phyloP scores from a whole-genome alignment of 352 stramenopile genomes.

The Phytophthora cactorum region DNA sequence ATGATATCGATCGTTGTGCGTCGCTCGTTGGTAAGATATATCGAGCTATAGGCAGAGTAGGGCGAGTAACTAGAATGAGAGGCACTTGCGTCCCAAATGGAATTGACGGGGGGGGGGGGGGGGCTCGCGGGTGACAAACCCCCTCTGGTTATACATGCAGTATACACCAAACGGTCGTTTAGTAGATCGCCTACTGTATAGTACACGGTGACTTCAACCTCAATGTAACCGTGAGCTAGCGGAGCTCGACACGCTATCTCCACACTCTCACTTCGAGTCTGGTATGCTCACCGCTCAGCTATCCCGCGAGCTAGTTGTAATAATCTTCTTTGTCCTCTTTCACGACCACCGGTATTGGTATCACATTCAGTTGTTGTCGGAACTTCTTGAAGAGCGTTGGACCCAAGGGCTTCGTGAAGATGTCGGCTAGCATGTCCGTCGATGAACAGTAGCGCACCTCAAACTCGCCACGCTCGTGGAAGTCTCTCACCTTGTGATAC shows the following conservation, averaged over 20 bases:
- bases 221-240: neutral
- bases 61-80: too few species aligned
- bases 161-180: too few species aligned
- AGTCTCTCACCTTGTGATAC: neutral
- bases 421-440: too few species aligned
- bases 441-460: neutral
- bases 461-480: neutral
- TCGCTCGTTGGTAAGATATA: too few species aligned
- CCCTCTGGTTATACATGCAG: too few species aligned
- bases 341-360: neutral
- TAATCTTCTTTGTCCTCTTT: neutral
- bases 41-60: too few species aligned
- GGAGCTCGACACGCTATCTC: neutral
- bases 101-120: too few species aligned
- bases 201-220: neutral
- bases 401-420: neutral
- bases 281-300: neutral
- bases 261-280: neutral
- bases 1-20: too few species aligned
- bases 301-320: neutral
- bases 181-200: too few species aligned
- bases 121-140: too few species aligned
- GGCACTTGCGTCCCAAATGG: too few species aligned
- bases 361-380: constrained; percentile 4
- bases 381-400: constrained; percentile 8